A percentile compares a stretch with the other conserved stretches of the same genome.
These are phyloP conservation scores for Maudiozyma humilis DNA, from an alignment of 1,139 yeast species.

Conservation along the genomic window DNA sequence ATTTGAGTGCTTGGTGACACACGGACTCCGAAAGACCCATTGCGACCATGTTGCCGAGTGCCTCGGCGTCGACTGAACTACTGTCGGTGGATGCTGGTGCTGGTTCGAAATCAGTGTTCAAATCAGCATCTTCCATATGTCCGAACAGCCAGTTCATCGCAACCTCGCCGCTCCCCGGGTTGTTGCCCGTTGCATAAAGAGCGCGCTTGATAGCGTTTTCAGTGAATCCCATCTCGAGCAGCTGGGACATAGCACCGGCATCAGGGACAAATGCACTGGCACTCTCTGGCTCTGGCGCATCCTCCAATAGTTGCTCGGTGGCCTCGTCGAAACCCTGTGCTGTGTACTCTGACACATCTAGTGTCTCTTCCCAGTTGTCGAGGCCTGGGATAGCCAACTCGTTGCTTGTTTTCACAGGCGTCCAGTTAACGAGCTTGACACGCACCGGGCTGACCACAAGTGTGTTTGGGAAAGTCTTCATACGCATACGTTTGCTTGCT, in stretches of 20 bases:
- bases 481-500: slow-evolving; percentile 43
- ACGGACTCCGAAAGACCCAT: slow-evolving; percentile 73
- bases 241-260: slow-evolving; percentile 43
- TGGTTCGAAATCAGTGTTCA: slow-evolving; percentile 52
- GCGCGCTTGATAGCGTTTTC: slow-evolving; percentile 59
- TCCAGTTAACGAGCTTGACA: slow-evolving; percentile 82
- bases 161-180: slow-evolving; percentile 50
- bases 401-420: slow-evolving; percentile 72
- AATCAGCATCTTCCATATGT: slow-evolving; percentile 77
- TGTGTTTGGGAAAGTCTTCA: slow-evolving; percentile 61
- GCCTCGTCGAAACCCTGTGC: slow-evolving; percentile 30
- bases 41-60: slow-evolving; percentile 38
- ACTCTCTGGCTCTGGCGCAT: slow-evolving; percentile 19
- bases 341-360: slow-evolving; percentile 35
- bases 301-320: slow-evolving; percentile 38
- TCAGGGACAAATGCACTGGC: slow-evolving; percentile 46
- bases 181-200: slow-evolving; percentile 63
- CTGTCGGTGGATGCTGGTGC: slow-evolving; percentile 17
- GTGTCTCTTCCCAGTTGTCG: slow-evolving; percentile 12
- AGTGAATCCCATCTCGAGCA: slow-evolving; percentile 84
- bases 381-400: slow-evolving; percentile 55
- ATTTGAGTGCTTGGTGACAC: slow-evolving; percentile 59
- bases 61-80: slow-evolving; percentile 39
- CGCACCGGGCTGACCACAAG: slow-evolving; percentile 69
- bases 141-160: slow-evolving; percentile 90